phyloP scores from a whole-genome alignment of 352 stramenopile species.

The Globisporangium barbulae region DNA sequence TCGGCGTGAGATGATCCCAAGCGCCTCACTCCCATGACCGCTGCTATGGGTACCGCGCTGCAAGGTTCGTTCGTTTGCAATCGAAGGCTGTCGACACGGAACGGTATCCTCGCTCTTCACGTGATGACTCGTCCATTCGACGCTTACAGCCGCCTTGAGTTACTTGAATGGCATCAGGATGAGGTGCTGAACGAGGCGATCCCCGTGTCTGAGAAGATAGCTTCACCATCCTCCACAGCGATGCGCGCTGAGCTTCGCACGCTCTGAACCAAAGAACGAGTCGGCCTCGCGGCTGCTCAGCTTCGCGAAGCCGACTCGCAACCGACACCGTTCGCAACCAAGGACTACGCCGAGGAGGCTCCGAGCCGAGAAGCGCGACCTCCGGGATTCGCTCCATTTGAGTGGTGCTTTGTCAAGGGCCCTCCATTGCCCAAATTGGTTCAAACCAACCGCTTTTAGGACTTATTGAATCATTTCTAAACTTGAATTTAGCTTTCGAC shows the following conservation, averaged over 20 bases:
- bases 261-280: conserved; percentile 60
- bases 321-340: conserved; percentile 71
- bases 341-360: conserved; percentile 80
- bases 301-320: conserved; percentile 76
- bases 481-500: too few species aligned
- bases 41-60: too few species aligned
- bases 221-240: conserved; percentile 55
- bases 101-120: not conserved
- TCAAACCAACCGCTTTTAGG: too few species aligned
- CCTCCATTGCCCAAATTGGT: too few species aligned
- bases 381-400: conserved; percentile 49
- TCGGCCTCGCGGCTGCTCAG: conserved; percentile 58
- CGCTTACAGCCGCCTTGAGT: not conserved
- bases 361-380: conserved; percentile 46
- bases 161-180: conserved; percentile 17
- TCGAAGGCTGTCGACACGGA: conserved; percentile 37
- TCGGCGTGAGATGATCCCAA: too few species aligned
- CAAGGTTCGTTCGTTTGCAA: too few species aligned
- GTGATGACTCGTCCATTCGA: not conserved
- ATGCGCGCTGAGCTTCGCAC: conserved; percentile 62
- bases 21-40: too few species aligned
- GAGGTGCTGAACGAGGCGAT: conserved; percentile 48
- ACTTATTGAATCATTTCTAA: too few species aligned
- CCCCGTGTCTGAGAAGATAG: conserved; percentile 55
- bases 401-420: conserved; percentile 6